A percentile compares a stretch with the other conserved stretches of the same genome.
Evolutionary conservation across 768 basidiomycete genomes (phyloP).

Genomic region (Suillus variegatus): DNA sequence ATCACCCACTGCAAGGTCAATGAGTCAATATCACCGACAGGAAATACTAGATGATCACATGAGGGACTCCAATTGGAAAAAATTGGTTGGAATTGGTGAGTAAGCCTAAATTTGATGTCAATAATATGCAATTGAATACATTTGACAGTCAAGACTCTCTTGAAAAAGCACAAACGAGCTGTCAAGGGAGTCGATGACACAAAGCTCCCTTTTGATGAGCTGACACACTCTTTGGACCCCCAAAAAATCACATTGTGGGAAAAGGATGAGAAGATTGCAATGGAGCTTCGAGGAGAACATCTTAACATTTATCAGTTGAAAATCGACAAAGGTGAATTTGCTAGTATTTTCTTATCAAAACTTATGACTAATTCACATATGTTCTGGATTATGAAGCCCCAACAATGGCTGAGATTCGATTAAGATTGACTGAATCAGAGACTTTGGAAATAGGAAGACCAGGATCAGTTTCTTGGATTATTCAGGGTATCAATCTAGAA

Average conservation of each 20-base stretch:
- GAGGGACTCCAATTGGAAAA: slow-evolving; percentile 30
- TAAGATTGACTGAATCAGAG: neutral
- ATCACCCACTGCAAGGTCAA: too few species aligned
- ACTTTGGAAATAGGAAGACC: neutral
- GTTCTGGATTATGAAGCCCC: neutral
- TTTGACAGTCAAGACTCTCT: too few species aligned
- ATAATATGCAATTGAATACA: too few species aligned
- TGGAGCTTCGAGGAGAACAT: neutral
- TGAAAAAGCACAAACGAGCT: neutral
- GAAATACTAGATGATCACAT: too few species aligned
- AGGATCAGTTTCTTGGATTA: neutral
- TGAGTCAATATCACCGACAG: too few species aligned
- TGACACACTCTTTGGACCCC: neutral
- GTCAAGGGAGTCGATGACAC: neutral
- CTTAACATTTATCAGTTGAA: slow-evolving; percentile 6
- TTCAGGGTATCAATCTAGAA: slow-evolving; percentile 5
- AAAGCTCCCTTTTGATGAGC: neutral
- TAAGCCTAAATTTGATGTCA: too few species aligned
- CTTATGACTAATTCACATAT: too few species aligned
- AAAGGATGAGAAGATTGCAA: neutral
- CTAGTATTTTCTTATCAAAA: too few species aligned
- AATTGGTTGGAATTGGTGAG: neutral
- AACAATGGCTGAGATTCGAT: slow-evolving; percentile 7
- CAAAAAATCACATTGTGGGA: neutral
- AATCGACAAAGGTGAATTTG: slow-evolving; percentile 6